These are phyloP conservation scores for Malassezia arunalokei DNA, from an alignment of 1,284 basidiomycete genomes.

Conservation along the genomic window DNA sequence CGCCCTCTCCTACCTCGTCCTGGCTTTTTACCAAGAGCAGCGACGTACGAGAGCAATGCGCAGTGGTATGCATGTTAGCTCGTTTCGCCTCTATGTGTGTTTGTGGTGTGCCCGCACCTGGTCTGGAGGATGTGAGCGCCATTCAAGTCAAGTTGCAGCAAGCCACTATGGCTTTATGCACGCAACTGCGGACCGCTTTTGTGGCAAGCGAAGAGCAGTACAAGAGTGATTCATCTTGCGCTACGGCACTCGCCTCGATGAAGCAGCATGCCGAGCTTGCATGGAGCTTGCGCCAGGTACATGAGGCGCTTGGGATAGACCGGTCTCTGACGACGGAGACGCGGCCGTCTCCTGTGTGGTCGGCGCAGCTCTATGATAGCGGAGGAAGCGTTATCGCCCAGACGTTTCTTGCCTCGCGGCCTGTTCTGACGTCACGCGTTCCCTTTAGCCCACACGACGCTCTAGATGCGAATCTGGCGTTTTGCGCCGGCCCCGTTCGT, in stretches of 20 bases:
- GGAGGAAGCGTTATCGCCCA: constrained; percentile 5
- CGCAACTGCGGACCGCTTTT: constrained; percentile 9
- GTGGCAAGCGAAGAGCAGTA: background rate
- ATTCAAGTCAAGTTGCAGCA: background rate
- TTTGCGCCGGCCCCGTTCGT: constrained; percentile 57
- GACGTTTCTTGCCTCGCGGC: background rate
- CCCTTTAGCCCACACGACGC: constrained; percentile 9
- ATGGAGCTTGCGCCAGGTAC: constrained; percentile 4
- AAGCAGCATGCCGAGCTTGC: background rate
- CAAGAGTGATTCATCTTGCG: background rate
- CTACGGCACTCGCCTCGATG: background rate
- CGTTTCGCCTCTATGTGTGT: background rate
- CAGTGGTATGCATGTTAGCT: constrained; percentile 1
- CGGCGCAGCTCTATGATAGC: background rate
- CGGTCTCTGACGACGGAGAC: background rate
- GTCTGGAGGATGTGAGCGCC: background rate
- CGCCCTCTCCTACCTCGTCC: constrained; percentile 7
- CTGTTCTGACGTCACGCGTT: background rate
- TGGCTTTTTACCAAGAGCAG: background rate
- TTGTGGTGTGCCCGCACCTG: background rate
- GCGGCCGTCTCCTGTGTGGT: background rate
- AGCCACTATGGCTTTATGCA: background rate
- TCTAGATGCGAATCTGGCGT: constrained; percentile 1
- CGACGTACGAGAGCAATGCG: constrained; percentile 1
- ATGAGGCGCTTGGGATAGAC: background rate